A percentile compares a stretch with the other conserved stretches of the same genome.
Evolutionary conservation across 805 yeast genomes (phyloP).

Genomic region (Wickerhamiella azyma): DNA sequence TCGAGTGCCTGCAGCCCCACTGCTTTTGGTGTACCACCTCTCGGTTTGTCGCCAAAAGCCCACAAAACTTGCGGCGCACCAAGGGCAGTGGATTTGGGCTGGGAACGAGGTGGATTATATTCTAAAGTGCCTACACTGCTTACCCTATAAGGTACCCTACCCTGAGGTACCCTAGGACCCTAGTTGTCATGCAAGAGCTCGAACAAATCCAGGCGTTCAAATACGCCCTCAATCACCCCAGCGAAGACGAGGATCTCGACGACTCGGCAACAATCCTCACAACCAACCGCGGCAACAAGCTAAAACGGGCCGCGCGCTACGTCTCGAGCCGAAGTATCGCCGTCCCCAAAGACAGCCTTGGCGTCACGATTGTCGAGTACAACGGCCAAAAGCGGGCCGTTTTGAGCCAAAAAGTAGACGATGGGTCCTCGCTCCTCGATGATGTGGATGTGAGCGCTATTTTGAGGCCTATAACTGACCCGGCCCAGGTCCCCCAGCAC

Average conservation of each 20-base stretch:
- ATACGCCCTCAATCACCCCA: constrained; percentile 22
- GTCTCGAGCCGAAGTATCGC: constrained; percentile 34
- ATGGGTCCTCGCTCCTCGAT: not conserved
- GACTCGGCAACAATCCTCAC: constrained; percentile 24
- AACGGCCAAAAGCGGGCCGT: constrained; percentile 22
- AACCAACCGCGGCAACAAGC: constrained; percentile 45
- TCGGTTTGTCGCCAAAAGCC: no score
- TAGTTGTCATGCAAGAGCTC: not conserved
- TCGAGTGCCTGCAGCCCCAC: no score
- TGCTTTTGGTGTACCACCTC: no score
- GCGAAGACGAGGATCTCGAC: constrained; percentile 17
- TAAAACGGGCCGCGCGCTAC: constrained; percentile 35
- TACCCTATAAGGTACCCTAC: no score
- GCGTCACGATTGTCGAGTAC: constrained; percentile 22
- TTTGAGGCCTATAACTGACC: constrained; percentile 65
- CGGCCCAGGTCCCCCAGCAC: constrained; percentile 63
- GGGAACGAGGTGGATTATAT: no score
- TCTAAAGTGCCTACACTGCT: no score
- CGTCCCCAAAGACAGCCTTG: constrained; percentile 17
- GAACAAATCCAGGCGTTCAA: constrained; percentile 19
- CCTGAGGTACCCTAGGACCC: no score
- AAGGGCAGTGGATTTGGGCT: no score
- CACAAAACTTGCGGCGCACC: no score
- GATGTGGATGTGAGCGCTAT: constrained; percentile 43
- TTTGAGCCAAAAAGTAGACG: constrained; percentile 14